Base-by-base conservation (phyloP, 352 stramenopile genomes). In the Phytophthora vignae region DNA sequence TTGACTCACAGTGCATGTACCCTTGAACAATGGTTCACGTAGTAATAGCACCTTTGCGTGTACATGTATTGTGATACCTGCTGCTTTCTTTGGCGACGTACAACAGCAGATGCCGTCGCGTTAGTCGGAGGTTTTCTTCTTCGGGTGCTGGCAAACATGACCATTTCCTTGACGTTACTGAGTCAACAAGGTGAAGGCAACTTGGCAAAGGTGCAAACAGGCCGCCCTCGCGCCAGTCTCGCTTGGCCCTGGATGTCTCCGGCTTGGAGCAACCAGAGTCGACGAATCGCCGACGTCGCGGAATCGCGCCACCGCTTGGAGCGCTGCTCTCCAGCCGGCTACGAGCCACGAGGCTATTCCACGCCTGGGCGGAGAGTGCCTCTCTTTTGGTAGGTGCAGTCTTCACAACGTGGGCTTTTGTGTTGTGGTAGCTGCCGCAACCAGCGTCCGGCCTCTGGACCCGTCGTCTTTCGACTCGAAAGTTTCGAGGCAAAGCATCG, bases 131-230 rank as follows among this genome's bases (percentile, higher is more conserved):
- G 4, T 17, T 42, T 14, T 42, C 33, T 42, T 42, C 33, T 5
- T 15, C 33, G 33, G 33, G 33, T 42, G 33, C 33, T 68, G 52
- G 61, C 38, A 68, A 68, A 68, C 61, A 61, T 59, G 48, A 0
- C 48, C 40, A 54, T 49, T 44, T 52, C 56, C 22, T 63, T 63
- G 56, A 62, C 54, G 55, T 25, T 21, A 9, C 50, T 62, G 36
- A 62, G 38, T 63, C 56, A 63, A 40, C 36, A 33, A 17, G 14
- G 6, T 62, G 56, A 54, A 40, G 56, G 19, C 56, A 21, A 29
- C 50, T 11, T 10, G 17, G 50, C 29, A 17, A 57, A 49, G 31
- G 48, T 54, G 48, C 42, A 49, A 49, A 49, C 42, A 49, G 5
- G 42, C 42, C 17, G 42, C 11, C 42, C 17, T 4, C 42, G 10